Conservation (phyloP, 805 yeast genomes). For the Metschnikowia amazonensis region DNA sequence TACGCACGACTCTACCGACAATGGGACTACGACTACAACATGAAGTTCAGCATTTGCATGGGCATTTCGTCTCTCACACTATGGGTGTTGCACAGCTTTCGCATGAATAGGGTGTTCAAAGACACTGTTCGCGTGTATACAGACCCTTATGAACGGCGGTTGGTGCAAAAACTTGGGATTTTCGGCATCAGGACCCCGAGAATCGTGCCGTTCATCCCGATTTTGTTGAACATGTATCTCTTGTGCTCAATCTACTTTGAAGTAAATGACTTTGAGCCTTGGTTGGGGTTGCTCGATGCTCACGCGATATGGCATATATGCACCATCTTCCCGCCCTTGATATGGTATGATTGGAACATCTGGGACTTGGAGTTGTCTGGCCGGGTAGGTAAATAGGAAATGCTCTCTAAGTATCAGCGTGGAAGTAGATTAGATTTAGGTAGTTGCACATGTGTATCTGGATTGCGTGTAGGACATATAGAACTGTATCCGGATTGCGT, state of each 20-base stretch:
- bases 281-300: constrained; percentile 66
- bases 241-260: constrained; percentile 32
- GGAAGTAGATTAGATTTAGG: no score
- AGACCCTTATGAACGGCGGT: constrained; percentile 38
- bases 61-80: constrained; percentile 29
- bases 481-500: no score
- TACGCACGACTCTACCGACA: constrained; percentile 22
- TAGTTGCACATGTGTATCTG: no score
- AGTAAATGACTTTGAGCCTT: constrained; percentile 34
- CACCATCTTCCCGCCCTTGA: constrained; percentile 76
- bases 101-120: constrained; percentile 17
- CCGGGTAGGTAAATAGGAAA: not conserved
- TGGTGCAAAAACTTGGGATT: constrained; percentile 30
- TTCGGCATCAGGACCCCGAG: constrained; percentile 25
- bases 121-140: constrained; percentile 22
- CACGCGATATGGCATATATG: constrained; percentile 93
- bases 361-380: constrained; percentile 40
- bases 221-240: constrained; percentile 32
- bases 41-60: constrained; percentile 27
- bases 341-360: constrained; percentile 62
- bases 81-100: constrained; percentile 34
- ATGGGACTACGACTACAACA: constrained; percentile 42
- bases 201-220: constrained; percentile 34
- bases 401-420: no score
- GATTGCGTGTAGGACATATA: no score